Base-by-base conservation (phyloP, 2,329 filamentous ascomycete genomes). In the Simplicillium aogashimaense region DNA sequence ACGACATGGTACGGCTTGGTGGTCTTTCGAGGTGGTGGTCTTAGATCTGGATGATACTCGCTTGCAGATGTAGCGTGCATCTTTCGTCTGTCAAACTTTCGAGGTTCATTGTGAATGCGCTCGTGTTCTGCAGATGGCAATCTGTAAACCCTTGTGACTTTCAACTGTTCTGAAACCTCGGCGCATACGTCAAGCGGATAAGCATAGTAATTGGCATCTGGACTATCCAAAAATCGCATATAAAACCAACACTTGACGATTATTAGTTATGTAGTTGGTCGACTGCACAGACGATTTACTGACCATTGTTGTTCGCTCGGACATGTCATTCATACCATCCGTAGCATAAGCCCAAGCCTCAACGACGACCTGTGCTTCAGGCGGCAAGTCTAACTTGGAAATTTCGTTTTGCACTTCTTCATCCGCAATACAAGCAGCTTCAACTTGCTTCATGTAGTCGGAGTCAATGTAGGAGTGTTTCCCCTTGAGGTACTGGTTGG, bases 261-360 rank as follows among this genome's bases (percentile, higher is more conserved):
- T 2, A 29, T 44, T 36, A 41, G 18, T 13, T 14, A 20, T 28
- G 14, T 17, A 14, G 30, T 12, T 14, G 2, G 6, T 16, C 15
- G 12, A 3, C n/a, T 4, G 4, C 2, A 18, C n/a, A 9, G 20
- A 13, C 11, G 6, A 28, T 32, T 9, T 14, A 17, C 53, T 17
- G 47, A 70, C 69, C 69, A 74, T 74, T 1, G 63, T 66, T n/a
- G 64, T 60, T 9, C 68, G 57, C 37, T 64, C 47, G 0, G 52
- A 53, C 62, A 70, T 72, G 36, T 74, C 67, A 36, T 67, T 68
- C 57, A 69, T 64, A 0, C 71, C 72, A 50, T 76, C 70, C 0
- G 68, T 67, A 0, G 63, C 72, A 52, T 76, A 77, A 2, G 71
- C 64, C 72, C 73, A 77, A 0, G 73, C 63, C 47, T 77, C 73